Evolutionary conservation across 2,329 filamentous ascomycete genomes (phyloP).

Genomic region (Ophiostoma himal-ulmi): DNA sequence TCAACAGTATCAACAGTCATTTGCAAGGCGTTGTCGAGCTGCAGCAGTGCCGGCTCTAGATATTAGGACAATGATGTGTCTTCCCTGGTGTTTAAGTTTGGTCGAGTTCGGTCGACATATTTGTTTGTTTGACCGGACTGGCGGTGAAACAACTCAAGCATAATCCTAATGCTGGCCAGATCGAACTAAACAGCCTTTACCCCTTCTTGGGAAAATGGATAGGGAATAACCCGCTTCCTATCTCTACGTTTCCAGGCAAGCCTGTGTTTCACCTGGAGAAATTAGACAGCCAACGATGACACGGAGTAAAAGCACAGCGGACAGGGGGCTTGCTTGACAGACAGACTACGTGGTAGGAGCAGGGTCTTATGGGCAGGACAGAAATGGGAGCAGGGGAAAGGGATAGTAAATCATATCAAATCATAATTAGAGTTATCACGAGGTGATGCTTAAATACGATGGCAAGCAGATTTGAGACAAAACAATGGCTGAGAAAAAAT

Average conservation of each 20-base stretch:
- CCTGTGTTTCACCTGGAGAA: conserved; percentile 7
- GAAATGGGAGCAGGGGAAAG: neutral
- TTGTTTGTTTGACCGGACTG: conserved; percentile 1
- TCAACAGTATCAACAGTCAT: neutral
- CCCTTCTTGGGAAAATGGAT: neutral
- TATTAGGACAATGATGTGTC: neutral
- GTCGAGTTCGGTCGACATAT: neutral
- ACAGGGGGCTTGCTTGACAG: neutral
- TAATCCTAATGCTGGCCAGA: neutral
- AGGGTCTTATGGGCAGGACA: neutral
- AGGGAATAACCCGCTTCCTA: neutral
- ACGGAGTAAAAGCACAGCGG: neutral
- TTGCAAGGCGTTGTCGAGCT: conserved; percentile 2
- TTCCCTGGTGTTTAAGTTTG: neutral
- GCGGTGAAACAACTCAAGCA: conserved; percentile 6
- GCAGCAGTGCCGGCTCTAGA: neutral
- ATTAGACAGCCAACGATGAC: neutral
- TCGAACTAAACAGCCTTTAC: no score
- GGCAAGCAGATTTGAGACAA: neutral
- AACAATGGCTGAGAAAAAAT: neutral
- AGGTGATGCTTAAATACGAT: neutral
- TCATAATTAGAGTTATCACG: neutral
- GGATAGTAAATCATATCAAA: neutral
- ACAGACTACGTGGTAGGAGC: neutral
- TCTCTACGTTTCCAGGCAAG: neutral